A percentile compares a stretch with the other conserved stretches of the same genome.
phyloP scores from a whole-genome alignment of 164 flowering plant genomes.

The Sextonia rubra region DNA sequence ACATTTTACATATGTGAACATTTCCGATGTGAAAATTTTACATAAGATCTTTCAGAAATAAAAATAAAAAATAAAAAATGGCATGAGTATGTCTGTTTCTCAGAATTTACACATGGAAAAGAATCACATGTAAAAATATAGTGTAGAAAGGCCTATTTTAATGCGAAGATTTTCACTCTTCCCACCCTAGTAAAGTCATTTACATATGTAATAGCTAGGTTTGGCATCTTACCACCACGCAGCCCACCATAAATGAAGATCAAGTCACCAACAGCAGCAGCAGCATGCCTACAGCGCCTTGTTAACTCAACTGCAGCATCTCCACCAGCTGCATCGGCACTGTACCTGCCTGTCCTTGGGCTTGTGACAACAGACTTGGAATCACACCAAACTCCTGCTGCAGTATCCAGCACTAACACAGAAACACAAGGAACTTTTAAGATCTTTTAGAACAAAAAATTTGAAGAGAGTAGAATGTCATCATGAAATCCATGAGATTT shows the following conservation, averaged over 20 bases:
- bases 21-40: not conserved
- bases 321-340: constrained; percentile 99
- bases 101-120: too few species aligned
- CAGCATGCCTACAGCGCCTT: constrained; percentile 98
- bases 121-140: too few species aligned
- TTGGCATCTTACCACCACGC: constrained; percentile 85
- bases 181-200: too few species aligned
- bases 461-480: not conserved
- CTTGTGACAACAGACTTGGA: constrained; percentile 93
- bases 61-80: not conserved
- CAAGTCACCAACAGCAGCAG: constrained; percentile 95
- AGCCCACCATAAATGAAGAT: constrained; percentile 96
- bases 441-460: not conserved
- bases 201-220: not conserved
- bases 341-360: constrained; percentile 93
- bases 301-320: constrained; percentile 97
- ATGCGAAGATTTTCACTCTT: too few species aligned
- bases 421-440: not conserved
- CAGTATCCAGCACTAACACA: constrained; percentile 89
- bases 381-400: constrained; percentile 99
- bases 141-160: too few species aligned
- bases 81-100: not conserved
- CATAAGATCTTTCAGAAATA: not conserved
- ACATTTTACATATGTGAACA: too few species aligned
- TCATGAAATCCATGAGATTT: too few species aligned